Base-by-base conservation (phyloP, 805 yeast genomes). In the Pichia rugopelliculosa region DNA sequence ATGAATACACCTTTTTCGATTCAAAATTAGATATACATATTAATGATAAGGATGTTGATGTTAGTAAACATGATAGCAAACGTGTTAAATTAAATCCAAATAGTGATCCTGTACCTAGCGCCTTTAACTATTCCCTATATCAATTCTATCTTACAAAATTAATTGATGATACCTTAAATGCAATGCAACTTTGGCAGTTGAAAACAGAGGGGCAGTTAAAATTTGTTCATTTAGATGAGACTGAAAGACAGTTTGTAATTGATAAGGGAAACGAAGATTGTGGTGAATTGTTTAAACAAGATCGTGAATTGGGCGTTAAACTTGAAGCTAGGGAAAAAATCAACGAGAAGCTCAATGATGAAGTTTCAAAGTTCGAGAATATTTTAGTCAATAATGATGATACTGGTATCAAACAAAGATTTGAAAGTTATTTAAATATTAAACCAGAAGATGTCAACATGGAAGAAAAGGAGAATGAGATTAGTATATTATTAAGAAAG, bases 211-310 rank as follows among this genome's bases (percentile, higher is more conserved):
- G 11, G 43, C 41, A 10, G 41, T 44, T 74, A 22, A 33, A 38
- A 7, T 39, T 38, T 6, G 42, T 67, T n/a, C 66, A 70, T 46
- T 33, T 57, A 1, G 60, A 61, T 43, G 73, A 74, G 36, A 72
- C 77, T 4, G 48, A 59, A 12, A 59, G 73, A 39, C 78, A 75
- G 48, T 48, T 59, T 23, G 42, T 56, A 7, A 51, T 73, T 21
- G 82, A 77, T 55, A 57, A 54, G 3, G 54, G 62, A 39, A 71
- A 73, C 54, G 58, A 52, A 2, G 59, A 62, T 27, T 70, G 74
- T 23, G 81, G 77, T 3, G 61, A 59, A 2, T 47, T 58, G 11
- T 77, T 72, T 56, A 71, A 73, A 43, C 59, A 59, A 33, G 56
- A 65, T 20, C 67, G 68, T 40, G 57, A 53, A 11, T 54, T 63